Base-by-base conservation (phyloP, 257 asterid species). In the Solanum ossicruentum region DNA sequence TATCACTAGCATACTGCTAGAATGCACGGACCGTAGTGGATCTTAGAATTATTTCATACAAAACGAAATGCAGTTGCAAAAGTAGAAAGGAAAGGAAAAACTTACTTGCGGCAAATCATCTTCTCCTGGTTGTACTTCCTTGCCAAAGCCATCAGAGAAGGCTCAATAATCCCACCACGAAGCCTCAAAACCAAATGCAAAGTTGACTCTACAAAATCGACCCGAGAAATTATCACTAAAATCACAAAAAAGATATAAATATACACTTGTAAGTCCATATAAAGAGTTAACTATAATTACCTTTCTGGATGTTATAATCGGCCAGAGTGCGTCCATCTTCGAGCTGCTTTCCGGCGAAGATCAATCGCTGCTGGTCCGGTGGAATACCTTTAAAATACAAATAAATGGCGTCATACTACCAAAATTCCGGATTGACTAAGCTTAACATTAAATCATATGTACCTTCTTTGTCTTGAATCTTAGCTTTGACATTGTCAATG, bases 281-380 rank as follows among this genome's bases (percentile, higher is more conserved):
- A 21, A 7, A 57, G 3, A 57, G 3, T 17, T 1, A 36, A 7
- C 21, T 13, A 18, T 8, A 78, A 15, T 10, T 15, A 89, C 90
- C 90, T 88, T 89, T 86, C 86, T 89, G 92, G 85, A 88, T 89
- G 32, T 88, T 88, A 85, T 88, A 89, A 83, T 89, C 88, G 55
- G 88, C 88, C 4, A 89, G 87, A 11, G 92, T 89, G 23, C 90
- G 89, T 36, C 90, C 90, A 86, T 89, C 90, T 84, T 88, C 89
- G 1, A 89, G 88, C 86, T 89, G 88, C 84, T 88, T 89, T 82
- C 92, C 89, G 15, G 90, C 86, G 41, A 89, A 89, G 28, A 89
- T 89, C 87, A 93, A 77, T n/a, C 94, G 90, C 93, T 93, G 95
- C 92, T 93, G 97, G 87, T 92, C 97, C 88, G 94, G 93, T 12